Evolutionary conservation across 2,329 filamentous ascomycete species (phyloP), one percentile per base, ranked within the genome.

Genomic region (Xylaria sp.): DNA sequence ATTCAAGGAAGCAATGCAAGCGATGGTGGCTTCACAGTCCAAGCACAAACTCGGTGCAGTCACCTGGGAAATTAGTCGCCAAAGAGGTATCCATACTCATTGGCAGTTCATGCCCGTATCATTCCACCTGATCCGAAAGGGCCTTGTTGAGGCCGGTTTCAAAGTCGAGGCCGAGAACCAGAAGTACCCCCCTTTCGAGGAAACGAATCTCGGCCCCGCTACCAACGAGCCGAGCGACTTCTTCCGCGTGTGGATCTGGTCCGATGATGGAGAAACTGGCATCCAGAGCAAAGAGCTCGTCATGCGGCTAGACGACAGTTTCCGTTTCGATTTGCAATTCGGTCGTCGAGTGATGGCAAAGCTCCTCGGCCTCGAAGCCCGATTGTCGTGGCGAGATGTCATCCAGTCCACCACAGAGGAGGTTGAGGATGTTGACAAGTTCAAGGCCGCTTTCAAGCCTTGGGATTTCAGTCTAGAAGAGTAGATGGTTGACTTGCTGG

Each of bases 81-180:
- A 85, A 4, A 87, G 87, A 60, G 93, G 96, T 63, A 90, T 98
- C 64, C 96, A 99, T 78, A 86, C 91, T 1, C 95, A 98, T 76
- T 97, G 94, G 96, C 97, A 99, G 80, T 91, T 97, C 73, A 82
- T 98, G 34, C 93, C 96, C 0, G 84, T 97, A 0, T 87, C 91
- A 0, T 83, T 86, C 0, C 85, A 91, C 10, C 82, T 93, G 52
- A 86, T 97, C 59, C 82, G 81, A 23, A 89, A 89, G 55, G 92
- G 92, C 0, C 84, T 97, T 1, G 92, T 97, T 0, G 93, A 97
- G 78, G 93, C 92, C 0, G 95, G 91, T 0, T 97, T 99, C 82
- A 90, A 91, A 61, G 92, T 97, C 1, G 90, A 97, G 76, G 94
- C 93, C 0, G 92, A 97, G 78, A 97, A 97, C 73, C 77, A 84